Base-by-base conservation (phyloP, 2,329 filamentous ascomycete species). In the Phyllosticta citriasiana region DNA sequence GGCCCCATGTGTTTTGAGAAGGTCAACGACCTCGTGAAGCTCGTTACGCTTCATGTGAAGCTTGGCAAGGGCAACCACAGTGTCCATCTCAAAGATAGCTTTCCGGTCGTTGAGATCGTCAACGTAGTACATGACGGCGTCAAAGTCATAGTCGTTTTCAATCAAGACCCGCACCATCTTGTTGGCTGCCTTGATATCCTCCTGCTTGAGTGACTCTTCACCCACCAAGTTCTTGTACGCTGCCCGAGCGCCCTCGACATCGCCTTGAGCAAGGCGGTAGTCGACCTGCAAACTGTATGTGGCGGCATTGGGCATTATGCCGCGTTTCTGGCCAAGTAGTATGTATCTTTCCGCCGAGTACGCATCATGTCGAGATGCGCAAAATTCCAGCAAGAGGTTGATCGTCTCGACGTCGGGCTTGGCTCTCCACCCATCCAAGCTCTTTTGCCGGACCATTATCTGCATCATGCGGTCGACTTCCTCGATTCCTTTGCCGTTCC, bases 1-100 rank as follows among this genome's bases (percentile, higher is more conserved):
- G 66, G 85, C 84, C 4, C 85, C 82, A 66, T 94, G 86, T 4
- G 87, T 81, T 25, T 91, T 90, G 16, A 97, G 81, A 0, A 95
- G 82, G 69, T 96, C 90, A 64, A 91, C 87, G 4, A 91, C 85
- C 64, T 95, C 91, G 65, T 86, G 84, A 53, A 86, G 81, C 70
- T 96, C 89, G 67, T 90, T 88, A 51, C 88, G 85, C 63, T 84
- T 81, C 10, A 97, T 80, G 66, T 96, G 88, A 52, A 88, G 78
- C 53, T 86, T 78, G 63, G 86, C 88, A n/a, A 97, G 78, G 0
- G 84, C 81, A 6, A 86, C 84, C 0, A 94, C 83, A 0, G 91
- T 95, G 53, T 86, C 81, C 0, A 91, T 84, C 40, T 89, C 87
- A 14, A 97, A 80, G 1, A 81, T 82, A 7, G 84, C 83, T 60